Evolutionary conservation across 257 asterid genomes (phyloP).

Genomic region (Petrea volubilis): DNA sequence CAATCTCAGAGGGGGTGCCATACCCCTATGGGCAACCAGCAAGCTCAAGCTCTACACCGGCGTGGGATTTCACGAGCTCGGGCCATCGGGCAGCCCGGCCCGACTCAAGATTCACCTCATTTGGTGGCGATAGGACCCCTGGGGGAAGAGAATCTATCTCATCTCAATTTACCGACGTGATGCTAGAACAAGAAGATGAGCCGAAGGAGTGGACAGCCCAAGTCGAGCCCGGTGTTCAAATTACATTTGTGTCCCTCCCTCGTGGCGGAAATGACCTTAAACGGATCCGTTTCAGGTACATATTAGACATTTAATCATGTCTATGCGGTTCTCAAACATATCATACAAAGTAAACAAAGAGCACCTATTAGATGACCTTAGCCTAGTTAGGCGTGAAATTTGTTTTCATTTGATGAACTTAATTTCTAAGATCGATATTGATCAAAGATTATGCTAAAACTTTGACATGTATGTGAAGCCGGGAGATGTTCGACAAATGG

Average conservation of each 20-base stretch:
- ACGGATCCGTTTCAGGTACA: slow-evolving; percentile 84
- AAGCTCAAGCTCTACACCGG: slow-evolving; percentile 68
- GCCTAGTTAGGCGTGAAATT: neutral
- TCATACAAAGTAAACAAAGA: neutral
- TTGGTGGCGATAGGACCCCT: slow-evolving; percentile 44
- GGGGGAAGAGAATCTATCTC: slow-evolving; percentile 39
- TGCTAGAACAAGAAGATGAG: slow-evolving; percentile 60
- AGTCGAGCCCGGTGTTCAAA: slow-evolving; percentile 93
- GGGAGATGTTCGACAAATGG: slow-evolving; percentile 82
- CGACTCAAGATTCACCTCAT: slow-evolving; percentile 50
- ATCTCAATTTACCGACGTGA: slow-evolving; percentile 40
- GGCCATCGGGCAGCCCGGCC: slow-evolving; percentile 34
- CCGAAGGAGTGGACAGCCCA: slow-evolving; percentile 87
- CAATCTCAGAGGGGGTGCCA: slow-evolving; percentile 65
- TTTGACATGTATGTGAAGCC: slow-evolving; percentile 43
- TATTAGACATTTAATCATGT: neutral
- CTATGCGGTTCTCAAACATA: neutral
- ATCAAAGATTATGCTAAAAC: slow-evolving; percentile 12
- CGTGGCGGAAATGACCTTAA: slow-evolving; percentile 86
- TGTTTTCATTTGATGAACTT: neutral
- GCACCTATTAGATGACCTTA: no score
- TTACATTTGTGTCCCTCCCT: slow-evolving; percentile 79
- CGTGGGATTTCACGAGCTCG: slow-evolving; percentile 56
- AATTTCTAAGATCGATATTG: neutral
- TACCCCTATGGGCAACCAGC: slow-evolving; percentile 56